A percentile compares a stretch with the other conserved stretches of the same genome.
Conservation (phyloP, 345 rosid species). For the Corchorus capsularis region DNA sequence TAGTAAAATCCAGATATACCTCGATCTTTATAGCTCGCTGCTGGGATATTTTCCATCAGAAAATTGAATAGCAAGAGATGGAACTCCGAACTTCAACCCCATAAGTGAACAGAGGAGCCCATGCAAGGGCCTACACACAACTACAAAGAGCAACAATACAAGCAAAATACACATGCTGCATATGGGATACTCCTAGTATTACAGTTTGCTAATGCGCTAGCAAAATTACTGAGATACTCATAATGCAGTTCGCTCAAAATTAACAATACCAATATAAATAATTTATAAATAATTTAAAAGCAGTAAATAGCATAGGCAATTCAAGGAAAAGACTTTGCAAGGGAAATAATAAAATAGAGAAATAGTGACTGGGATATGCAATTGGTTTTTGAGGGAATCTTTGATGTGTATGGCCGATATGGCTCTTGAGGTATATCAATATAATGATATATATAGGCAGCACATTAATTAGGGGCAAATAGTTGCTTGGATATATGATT, state of each 20-base stretch:
- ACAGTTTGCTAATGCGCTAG: background rate
- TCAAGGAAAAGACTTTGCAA: too few species aligned
- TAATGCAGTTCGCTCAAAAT: background rate
- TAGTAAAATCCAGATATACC: background rate
- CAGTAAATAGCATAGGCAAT: background rate
- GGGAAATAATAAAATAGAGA: too few species aligned
- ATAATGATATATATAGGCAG: background rate
- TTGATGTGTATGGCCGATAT: too few species aligned
- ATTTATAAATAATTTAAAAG: too few species aligned
- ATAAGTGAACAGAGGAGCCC: background rate
- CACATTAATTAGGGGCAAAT: background rate
- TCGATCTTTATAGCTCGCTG: background rate
- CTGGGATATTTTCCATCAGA: background rate
- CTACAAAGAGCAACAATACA: conserved; percentile 14
- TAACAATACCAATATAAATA: too few species aligned
- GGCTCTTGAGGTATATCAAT: background rate
- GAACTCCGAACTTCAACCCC: conserved; percentile 1
- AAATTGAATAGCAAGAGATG: background rate
- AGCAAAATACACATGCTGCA: background rate
- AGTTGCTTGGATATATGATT: background rate
- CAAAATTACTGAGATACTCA: background rate
- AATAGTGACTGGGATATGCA: background rate
- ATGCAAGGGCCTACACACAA: conserved; percentile 17
- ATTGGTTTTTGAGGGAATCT: background rate
- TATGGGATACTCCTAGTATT: background rate